phyloP scores from a whole-genome alignment of 108 stramenopile species.

The Nannochloropsis salina region DNA sequence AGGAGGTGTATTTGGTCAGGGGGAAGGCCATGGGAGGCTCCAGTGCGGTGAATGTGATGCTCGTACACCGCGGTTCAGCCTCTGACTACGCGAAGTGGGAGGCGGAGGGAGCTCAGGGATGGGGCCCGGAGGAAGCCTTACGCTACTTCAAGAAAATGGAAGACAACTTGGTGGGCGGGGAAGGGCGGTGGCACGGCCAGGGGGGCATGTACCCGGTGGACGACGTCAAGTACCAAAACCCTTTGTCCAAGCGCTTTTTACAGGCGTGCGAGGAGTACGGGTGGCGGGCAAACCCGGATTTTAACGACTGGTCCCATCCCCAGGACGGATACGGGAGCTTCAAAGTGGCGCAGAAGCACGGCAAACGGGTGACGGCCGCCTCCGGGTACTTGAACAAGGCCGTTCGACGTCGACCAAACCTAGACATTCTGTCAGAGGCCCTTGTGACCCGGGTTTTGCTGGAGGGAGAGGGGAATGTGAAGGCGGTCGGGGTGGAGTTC shows the following conservation, averaged over 20 bases:
- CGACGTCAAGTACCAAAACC: constrained; percentile 54
- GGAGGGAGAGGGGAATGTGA: constrained; percentile 28
- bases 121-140: constrained; percentile 55
- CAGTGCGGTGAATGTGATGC: constrained; percentile 58
- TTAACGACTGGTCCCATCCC: constrained; percentile 58
- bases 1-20: constrained; percentile 46
- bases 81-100: constrained; percentile 58
- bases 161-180: constrained; percentile 37
- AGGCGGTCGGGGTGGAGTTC: constrained; percentile 53
- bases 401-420: constrained; percentile 50
- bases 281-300: constrained; percentile 51
- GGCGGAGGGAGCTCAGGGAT: constrained; percentile 46
- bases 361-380: constrained; percentile 56
- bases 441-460: constrained; percentile 47
- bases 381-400: constrained; percentile 55
- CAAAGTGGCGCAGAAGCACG: constrained; percentile 54
- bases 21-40: constrained; percentile 64
- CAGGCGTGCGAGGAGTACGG: constrained; percentile 48
- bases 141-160: constrained; percentile 58
- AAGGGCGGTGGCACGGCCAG: constrained; percentile 38
- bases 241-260: constrained; percentile 48
- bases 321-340: constrained; percentile 62
- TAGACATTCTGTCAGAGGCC: constrained; percentile 51
- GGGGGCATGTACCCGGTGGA: constrained; percentile 37
- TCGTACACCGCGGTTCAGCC: constrained; percentile 58